These are phyloP conservation scores for Trichoderma lentiforme DNA, from an alignment of 2,329 filamentous ascomycete genomes.

Conservation along the genomic window DNA sequence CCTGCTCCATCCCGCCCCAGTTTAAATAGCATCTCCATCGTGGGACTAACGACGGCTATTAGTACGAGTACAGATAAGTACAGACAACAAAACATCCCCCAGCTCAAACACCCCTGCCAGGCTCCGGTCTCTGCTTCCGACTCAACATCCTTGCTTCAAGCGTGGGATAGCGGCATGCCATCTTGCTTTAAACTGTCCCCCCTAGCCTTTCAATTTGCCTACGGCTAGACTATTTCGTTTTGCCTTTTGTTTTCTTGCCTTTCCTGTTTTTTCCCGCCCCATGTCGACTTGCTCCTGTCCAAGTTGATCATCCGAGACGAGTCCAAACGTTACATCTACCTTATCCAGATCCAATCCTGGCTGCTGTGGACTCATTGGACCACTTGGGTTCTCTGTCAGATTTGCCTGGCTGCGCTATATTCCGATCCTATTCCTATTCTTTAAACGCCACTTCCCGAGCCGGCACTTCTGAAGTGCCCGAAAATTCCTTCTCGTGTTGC, in stretches of 20 bases:
- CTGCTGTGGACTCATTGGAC: background rate
- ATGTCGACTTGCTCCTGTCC: background rate
- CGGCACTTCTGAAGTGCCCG: background rate
- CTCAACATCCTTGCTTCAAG: slow-evolving; percentile 4
- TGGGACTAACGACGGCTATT: background rate
- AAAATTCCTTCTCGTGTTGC: background rate
- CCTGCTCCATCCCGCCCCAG: background rate
- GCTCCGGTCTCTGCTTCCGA: slow-evolving; percentile 11
- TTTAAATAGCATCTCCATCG: background rate
- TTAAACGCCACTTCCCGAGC: background rate
- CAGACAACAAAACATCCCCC: background rate
- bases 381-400: background rate
- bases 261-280: background rate
- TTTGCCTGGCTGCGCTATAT: slow-evolving; percentile 9
- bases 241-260: background rate
- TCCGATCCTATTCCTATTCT: background rate
- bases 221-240: background rate
- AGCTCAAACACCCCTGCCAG: background rate
- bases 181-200: background rate
- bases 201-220: background rate
- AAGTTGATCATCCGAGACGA: background rate
- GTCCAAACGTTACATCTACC: background rate
- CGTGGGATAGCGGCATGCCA: slow-evolving; percentile 15
- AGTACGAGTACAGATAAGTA: background rate
- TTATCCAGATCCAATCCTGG: background rate